These are phyloP conservation scores for Xerocomellus amylosporus DNA, from an alignment of 768 basidiomycete species.

Conservation along the genomic window DNA sequence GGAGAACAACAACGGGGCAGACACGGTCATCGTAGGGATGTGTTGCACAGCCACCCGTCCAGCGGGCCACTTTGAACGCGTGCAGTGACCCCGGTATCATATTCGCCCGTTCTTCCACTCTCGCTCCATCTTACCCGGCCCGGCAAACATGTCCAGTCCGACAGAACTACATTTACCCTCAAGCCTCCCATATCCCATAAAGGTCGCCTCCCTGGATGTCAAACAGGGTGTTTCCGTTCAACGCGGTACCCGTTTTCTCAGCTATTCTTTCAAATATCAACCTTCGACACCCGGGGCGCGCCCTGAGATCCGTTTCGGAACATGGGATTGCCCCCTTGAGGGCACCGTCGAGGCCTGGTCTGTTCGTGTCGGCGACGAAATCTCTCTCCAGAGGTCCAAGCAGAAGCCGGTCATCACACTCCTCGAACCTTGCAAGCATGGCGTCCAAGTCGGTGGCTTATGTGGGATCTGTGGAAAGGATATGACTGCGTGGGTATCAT, in stretches of 20 bases:
- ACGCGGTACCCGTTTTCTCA: conserved; percentile 77
- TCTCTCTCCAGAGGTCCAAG: conserved; percentile 57
- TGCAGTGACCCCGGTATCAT: conserved; percentile 4
- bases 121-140: not conserved
- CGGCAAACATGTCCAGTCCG: conserved; percentile 48
- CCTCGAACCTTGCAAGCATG: conserved; percentile 93
- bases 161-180: conserved; percentile 77
- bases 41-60: conserved; percentile 21
- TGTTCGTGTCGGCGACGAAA: conserved; percentile 59
- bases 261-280: conserved; percentile 74
- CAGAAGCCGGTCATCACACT: conserved; percentile 63
- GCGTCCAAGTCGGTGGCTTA: conserved; percentile 86
- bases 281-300: conserved; percentile 42
- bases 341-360: conserved; percentile 75
- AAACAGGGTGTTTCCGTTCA: conserved; percentile 43
- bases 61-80: not conserved
- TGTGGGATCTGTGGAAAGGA: conserved; percentile 96
- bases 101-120: not conserved
- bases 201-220: conserved; percentile 66
- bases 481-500: conserved; percentile 71
- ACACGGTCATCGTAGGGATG: conserved; percentile 7
- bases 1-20: conserved; percentile 57
- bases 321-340: conserved; percentile 87
- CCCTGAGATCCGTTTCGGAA: conserved; percentile 75
- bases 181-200: conserved; percentile 84